Evolutionary conservation across 1,139 yeast genomes (phyloP), one percentile per base, ranked within the genome.

Genomic region (Kluyveromyces sp.): DNA sequence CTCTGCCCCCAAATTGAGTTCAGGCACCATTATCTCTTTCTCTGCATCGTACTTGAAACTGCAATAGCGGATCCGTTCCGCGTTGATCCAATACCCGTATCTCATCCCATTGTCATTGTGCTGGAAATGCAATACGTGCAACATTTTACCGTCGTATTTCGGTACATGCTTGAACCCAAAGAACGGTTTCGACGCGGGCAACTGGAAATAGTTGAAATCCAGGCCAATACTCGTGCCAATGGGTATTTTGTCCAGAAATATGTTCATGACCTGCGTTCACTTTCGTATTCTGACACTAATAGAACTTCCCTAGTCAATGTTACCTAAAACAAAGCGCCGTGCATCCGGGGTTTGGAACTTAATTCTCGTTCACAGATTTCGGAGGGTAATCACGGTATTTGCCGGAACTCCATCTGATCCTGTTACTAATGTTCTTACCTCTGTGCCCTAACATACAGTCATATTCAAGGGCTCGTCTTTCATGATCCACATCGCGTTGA

Each of bases 31-130:
- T 13, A 41, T 18, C 31, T 52, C 61, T 6, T 22, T 15, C 1
- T 38, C 39, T 3, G 35, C 44, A 40, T 52, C 47, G 42, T 52
- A 56, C 41, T 38, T 18, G 56, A 35, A 40, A 47, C 35, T 4
- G 45, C 47, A 35, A 36, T 49, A 15, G 46, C 34, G 2, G 18
- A 22, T 18, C 26, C 19, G 18, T 46, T 46, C 36, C 2, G 44
- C 12, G n/a, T 45, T 43, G 40, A 60, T 44, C 63, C 63, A 60
- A 46, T 58, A 59, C 1, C 64, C 64, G 40, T 60, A 58, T 17
- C 64, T 46, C 18, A 51, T 15, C 19, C 52, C 46, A 29, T 44
- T 45, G 7, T 44, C 56, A 4, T 44, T 46, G 30, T 47, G 46
- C 29, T 52, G 57, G 49, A 59, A 59, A 47, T 58, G 62, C 1